A percentile compares a stretch with the other conserved stretches of the same genome.
Evolutionary conservation across 352 stramenopile species (phyloP).

Genomic region (Phytophthora pinifolia): DNA sequence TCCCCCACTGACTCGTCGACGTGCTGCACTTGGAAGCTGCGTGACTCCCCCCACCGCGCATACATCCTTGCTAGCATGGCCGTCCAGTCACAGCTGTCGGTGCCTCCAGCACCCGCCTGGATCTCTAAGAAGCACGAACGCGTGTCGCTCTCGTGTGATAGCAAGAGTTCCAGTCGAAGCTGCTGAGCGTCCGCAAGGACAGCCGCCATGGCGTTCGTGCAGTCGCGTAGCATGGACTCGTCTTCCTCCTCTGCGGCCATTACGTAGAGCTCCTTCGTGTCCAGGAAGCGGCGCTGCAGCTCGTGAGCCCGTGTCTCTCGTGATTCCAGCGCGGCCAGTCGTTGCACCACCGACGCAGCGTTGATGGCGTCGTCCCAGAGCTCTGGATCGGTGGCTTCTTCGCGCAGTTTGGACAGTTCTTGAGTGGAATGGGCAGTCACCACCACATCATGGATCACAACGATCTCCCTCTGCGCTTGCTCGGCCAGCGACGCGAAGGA

Average conservation of each 20-base stretch:
- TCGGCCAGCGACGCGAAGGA: conserved; percentile 42
- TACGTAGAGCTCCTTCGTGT: conserved; percentile 62
- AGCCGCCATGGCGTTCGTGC: conserved; percentile 38
- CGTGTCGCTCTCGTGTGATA: conserved; percentile 54
- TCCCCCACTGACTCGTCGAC: conserved; percentile 87
- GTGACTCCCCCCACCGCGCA: conserved; percentile 51
- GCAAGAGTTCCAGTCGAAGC: conserved; percentile 62
- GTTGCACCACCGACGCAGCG: conserved; percentile 58
- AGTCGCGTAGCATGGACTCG: conserved; percentile 49
- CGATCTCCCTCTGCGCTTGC: conserved; percentile 42
- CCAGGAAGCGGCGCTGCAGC: conserved; percentile 48
- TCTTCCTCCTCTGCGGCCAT: conserved; percentile 69
- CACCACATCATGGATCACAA: conserved; percentile 54
- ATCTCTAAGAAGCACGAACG: conserved; percentile 82
- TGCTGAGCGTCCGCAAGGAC: conserved; percentile 46
- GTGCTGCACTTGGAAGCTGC: conserved; percentile 69
- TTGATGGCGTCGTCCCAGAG: conserved; percentile 68
- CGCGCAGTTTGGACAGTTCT: conserved; percentile 43
- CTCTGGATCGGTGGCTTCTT: conserved; percentile 39
- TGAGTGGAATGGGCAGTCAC: conserved; percentile 35
- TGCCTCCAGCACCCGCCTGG: conserved; percentile 87
- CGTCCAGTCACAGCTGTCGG: conserved; percentile 96
- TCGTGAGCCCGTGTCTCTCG: conserved; percentile 39
- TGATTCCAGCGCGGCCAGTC: conserved; percentile 56
- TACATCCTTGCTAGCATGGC: conserved; percentile 97